Base-by-base conservation (phyloP, 2,329 filamentous ascomycete species). In the Cladophialophora bantiana region DNA sequence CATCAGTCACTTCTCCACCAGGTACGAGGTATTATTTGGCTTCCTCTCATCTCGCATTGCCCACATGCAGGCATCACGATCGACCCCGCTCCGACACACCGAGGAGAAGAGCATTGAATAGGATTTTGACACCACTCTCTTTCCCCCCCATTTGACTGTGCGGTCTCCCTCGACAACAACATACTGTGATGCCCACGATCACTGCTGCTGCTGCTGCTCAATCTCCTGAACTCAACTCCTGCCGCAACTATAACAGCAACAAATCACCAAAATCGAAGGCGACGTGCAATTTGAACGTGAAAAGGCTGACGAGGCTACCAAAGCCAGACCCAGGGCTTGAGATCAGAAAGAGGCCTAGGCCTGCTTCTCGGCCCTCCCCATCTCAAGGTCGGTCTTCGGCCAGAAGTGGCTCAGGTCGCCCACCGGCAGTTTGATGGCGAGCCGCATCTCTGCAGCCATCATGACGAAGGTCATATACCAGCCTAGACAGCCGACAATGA, bases 391-490 rank as follows among this genome's bases (percentile, higher is more conserved):
- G n/a, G 68, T 70, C 40, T 52, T 65, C 18, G 68, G 68, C 70
- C 70, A 72, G 65, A 67, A 72, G 45, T 66, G 68, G 40, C 68
- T 71, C 20, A 72, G 67, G 64, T 72, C 70, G 36, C 69, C 70
- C 18, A 72, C 70, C 5, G 70, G 70, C 18, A 72, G 64, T 40
- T 45, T 70, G 59, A 71, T 60, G 40, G 70, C 62, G 13, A 71
- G 36, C n/a, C 69, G 64, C 69, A 72, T 71, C 45, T 71, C 70
- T 4, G 70, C 70, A 1, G 70, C 70, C 70, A 72, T 72, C 68
- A 72, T 72, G 20, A 72, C 70, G 40, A 72, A 71, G 15, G 63
- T 71, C 68, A 72, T 72, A 42, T 72, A 71, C 69, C 69, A 72
- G 38, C 70, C 70, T 7, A 72, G 59, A 42, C 55, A 54, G 40